Percentiles rank a stretch among this genome's conserved stretches.
Conservation (phyloP, 805 yeast species). For the Starmerella sp. region DNA sequence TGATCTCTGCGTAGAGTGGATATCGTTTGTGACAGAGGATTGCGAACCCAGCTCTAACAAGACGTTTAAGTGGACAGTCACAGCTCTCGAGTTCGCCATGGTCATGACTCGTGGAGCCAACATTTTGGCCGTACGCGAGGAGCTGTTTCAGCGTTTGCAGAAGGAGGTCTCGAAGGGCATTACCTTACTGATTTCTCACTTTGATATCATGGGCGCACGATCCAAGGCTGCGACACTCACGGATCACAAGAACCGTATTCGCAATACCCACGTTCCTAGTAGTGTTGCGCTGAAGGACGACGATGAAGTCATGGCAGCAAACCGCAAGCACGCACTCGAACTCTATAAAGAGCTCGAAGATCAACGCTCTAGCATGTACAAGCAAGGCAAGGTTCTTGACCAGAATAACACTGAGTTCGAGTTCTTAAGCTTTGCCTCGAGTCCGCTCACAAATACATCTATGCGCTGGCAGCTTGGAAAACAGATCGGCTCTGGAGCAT, state of each 20-base stretch:
- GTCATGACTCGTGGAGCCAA: slow-evolving; percentile 84
- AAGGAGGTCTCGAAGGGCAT: slow-evolving; percentile 87
- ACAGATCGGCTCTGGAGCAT: slow-evolving; percentile 88
- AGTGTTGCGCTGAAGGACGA: slow-evolving; percentile 41
- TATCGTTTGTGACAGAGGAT: slow-evolving; percentile 83
- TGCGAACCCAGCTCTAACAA: slow-evolving; percentile 84
- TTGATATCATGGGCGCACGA: slow-evolving; percentile 97
- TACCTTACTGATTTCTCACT: slow-evolving; percentile 86
- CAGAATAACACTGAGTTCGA: slow-evolving; percentile 79
- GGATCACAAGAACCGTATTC: slow-evolving; percentile 29
- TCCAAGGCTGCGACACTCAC: slow-evolving; percentile 47
- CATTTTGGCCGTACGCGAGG: slow-evolving; percentile 66
- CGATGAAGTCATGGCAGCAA: slow-evolving; percentile 42
- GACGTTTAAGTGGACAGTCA: slow-evolving; percentile 92
- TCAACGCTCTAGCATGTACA: slow-evolving; percentile 37
- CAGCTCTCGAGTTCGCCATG: slow-evolving; percentile 93
- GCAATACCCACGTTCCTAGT: slow-evolving; percentile 24
- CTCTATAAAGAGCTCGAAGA: slow-evolving; percentile 56
- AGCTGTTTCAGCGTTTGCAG: slow-evolving; percentile 59
- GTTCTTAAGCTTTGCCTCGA: slow-evolving; percentile 72
- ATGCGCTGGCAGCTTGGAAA: slow-evolving; percentile 96
- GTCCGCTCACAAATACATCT: slow-evolving; percentile 59
- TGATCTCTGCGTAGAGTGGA: slow-evolving; percentile 77
- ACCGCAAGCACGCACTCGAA: slow-evolving; percentile 56
- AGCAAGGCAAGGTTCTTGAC: slow-evolving; percentile 82